Evolutionary conservation across 176 grass and related monocot species (phyloP), one percentile per base, ranked within the genome.

Genomic region (Phoenix dactylifera): DNA sequence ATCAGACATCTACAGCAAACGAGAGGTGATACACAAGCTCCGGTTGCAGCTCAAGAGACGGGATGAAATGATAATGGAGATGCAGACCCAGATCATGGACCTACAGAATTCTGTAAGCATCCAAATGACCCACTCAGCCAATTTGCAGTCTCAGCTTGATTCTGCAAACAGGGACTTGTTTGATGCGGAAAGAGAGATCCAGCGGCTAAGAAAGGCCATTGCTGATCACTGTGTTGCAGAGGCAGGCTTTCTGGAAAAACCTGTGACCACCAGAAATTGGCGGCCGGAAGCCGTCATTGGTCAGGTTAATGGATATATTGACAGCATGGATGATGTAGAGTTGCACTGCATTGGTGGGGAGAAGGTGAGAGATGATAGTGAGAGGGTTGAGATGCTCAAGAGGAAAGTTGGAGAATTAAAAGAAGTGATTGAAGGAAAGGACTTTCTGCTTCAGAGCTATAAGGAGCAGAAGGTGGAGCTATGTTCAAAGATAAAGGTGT

Each of bases 61-160:
- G 60, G 80, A 83, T 24, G 80, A 83, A 54, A 83, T 77, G 80
- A 83, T 83, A 55, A 65, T 73, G 54, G 80, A 83, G 62, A 83
- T 83, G 80, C 80, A 83, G 58, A 29, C 50, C 16, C 80, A 77
- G 54, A 77, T 83, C 16, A 35, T 64, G 60, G 80, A 83, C 3
- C 68, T 83, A 10, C 74, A 63, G 56, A 77, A 69, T 77, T 83
- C 80, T 39, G 22, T 83, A 3, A 68, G 24, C 24, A 63, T 83
- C 63, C 74, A 77, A 68, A 68, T 52, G 54, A 50, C 54, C 14
- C 63, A 68, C 52, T 67, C 74, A 9, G 60, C 74, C 35, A 52
- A 77, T 63, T n/a, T 83, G 80, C 74, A 83, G 74, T 53, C 62
- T 17, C 80, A 83, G 51, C 29, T 77, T 35, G 80, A 77, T 57